Percentiles rank a stretch among this genome's conserved stretches.
Conservation (phyloP, 306 rosid genomes). For the Arachis stenosperma region DNA sequence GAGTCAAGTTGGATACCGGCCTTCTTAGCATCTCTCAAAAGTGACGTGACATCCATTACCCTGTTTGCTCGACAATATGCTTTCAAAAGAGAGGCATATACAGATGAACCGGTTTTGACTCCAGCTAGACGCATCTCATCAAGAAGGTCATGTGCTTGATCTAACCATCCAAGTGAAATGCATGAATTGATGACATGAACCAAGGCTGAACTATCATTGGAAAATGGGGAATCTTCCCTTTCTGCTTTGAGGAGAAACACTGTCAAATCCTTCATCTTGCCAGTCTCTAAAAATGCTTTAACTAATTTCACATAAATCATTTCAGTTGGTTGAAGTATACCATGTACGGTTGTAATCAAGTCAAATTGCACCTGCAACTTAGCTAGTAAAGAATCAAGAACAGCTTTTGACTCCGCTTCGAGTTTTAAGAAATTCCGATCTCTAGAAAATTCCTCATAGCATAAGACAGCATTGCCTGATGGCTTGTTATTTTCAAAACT, state of each 20-base stretch:
- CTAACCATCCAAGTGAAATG: slow-evolving; percentile 84
- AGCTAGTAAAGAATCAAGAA: slow-evolving; percentile 56
- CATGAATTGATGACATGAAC: slow-evolving; percentile 83
- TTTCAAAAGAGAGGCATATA: slow-evolving; percentile 74
- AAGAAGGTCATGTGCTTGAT: slow-evolving; percentile 90
- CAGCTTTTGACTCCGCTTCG: slow-evolving; percentile 60
- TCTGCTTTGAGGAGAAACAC: slow-evolving; percentile 74
- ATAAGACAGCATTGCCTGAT: slow-evolving; percentile 29
- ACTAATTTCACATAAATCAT: slow-evolving; percentile 76
- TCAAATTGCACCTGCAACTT: slow-evolving; percentile 71
- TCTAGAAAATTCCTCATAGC: slow-evolving; percentile 60
- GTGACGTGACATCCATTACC: slow-evolving; percentile 61
- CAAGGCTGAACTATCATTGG: slow-evolving; percentile 68
- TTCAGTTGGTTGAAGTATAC: slow-evolving; percentile 83
- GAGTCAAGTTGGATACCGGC: slow-evolving; percentile 89
- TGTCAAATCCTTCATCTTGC: slow-evolving; percentile 77
- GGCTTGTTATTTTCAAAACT: slow-evolving; percentile 35
- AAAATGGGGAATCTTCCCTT: slow-evolving; percentile 72
- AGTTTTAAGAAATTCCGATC: slow-evolving; percentile 62
- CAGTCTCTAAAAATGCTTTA: slow-evolving; percentile 73
- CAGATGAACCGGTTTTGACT: slow-evolving; percentile 61
- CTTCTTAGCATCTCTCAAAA: slow-evolving; percentile 76
- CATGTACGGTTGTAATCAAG: slow-evolving; percentile 63
- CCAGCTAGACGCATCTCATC: slow-evolving; percentile 90
- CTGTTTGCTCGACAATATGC: slow-evolving; percentile 77